phyloP scores from a whole-genome alignment of 164 flowering plant genomes.

The Sextonia rubra region DNA sequence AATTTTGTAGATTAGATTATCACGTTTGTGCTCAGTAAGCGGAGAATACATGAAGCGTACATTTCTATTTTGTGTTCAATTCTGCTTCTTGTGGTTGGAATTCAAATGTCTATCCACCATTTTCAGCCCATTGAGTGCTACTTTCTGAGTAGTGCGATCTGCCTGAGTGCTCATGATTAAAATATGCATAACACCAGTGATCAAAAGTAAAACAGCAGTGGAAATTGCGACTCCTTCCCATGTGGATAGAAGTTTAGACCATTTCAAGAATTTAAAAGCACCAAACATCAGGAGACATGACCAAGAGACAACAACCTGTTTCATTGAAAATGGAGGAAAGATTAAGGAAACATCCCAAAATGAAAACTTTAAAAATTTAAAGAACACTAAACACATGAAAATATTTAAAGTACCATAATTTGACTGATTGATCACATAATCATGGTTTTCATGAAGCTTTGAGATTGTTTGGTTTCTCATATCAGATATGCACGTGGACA shows the following conservation, averaged over 20 bases:
- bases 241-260: constrained; percentile 48
- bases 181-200: constrained; percentile 55
- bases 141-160: constrained; percentile 42
- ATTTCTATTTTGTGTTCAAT: neutral
- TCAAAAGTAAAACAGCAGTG: constrained; percentile 36
- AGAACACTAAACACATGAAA: too few relatives aligned
- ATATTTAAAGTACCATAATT: too few relatives aligned
- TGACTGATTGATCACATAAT: too few relatives aligned
- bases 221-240: constrained; percentile 56
- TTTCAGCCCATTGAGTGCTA: constrained; percentile 17
- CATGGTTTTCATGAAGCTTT: too few relatives aligned
- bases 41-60: neutral
- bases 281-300: constrained; percentile 35
- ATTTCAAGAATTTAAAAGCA: constrained; percentile 30
- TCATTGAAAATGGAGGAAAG: neutral
- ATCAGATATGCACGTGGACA: too few relatives aligned
- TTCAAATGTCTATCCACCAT: constrained; percentile 19
- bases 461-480: too few relatives aligned
- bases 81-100: constrained; percentile 16
- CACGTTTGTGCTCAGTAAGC: neutral
- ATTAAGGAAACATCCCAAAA: neutral
- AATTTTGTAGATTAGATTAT: too few relatives aligned
- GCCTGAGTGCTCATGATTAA: constrained; percentile 58
- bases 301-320: constrained; percentile 57
- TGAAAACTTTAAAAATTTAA: too few relatives aligned